A percentile compares a stretch with the other conserved stretches of the same genome.
These are phyloP conservation scores for Friedmanniomyces simplex DNA, from an alignment of 495 filamentous ascomycete species.

Conservation along the genomic window DNA sequence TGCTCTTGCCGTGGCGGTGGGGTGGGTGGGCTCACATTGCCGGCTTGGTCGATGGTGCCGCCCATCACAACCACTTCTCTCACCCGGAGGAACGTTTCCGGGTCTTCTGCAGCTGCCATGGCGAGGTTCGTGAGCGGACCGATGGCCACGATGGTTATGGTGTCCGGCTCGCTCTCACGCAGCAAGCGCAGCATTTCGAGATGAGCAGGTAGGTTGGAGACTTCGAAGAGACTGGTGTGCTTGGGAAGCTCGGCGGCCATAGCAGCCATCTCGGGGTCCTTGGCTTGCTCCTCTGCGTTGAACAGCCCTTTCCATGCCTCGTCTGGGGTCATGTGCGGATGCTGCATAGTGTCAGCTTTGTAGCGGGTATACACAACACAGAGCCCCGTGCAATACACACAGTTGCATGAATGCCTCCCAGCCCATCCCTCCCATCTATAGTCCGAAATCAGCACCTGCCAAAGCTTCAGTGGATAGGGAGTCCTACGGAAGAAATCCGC, in stretches of 20 bases:
- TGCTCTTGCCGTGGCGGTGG: not conserved
- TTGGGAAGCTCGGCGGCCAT: slow-evolving; percentile 31
- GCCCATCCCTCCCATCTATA: slow-evolving; percentile 77
- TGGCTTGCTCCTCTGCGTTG: slow-evolving; percentile 37
- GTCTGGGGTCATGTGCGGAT: slow-evolving; percentile 63
- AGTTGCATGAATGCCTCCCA: slow-evolving; percentile 76
- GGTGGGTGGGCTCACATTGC: slow-evolving; percentile 50
- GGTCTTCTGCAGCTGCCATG: slow-evolving; percentile 71
- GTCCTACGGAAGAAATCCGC: slow-evolving; percentile 84
- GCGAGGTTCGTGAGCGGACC: slow-evolving; percentile 90
- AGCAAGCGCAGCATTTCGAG: slow-evolving; percentile 78
- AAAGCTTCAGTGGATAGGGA: not conserved
- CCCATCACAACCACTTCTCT: slow-evolving; percentile 98
- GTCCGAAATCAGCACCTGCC: no score
- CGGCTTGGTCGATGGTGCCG: slow-evolving; percentile 64
- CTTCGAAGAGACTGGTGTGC: slow-evolving; percentile 47
- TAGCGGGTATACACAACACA: no score
- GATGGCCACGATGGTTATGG: slow-evolving; percentile 78
- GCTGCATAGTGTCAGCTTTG: not conserved
- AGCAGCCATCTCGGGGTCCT: slow-evolving; percentile 29
- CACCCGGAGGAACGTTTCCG: slow-evolving; percentile 73
- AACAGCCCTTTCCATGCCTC: slow-evolving; percentile 84
- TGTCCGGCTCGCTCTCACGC: slow-evolving; percentile 64
- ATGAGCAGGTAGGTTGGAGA: slow-evolving; percentile 61
- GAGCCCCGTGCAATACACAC: slow-evolving; percentile 45